Evolutionary conservation across 2,329 filamentous ascomycete genomes (phyloP), one percentile per base, ranked within the genome.

Genomic region (Claviceps maximensis): DNA sequence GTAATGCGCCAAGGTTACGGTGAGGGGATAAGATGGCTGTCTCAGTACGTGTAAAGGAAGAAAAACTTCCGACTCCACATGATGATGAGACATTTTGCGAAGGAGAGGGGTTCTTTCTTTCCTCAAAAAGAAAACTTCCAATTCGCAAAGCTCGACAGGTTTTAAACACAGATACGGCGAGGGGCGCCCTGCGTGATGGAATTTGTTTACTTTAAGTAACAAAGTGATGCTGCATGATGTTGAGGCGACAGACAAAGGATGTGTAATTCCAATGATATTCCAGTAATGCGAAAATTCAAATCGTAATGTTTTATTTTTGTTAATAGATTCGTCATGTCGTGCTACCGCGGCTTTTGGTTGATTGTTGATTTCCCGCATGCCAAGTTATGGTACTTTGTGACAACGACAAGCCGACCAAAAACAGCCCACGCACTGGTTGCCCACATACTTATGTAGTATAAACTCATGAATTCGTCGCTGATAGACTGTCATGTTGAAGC

Each of bases 1-100:
- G 91, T 97, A 58, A 95, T 96, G 89, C 82, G 91, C 71, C 91
- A 97, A 77, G 93, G 87, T 60, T 95, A 95, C 69, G 88, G 88
- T 52, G 89, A 95, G 63, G 89, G 80, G 63, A 91, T 95, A 71
- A 82, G 88, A 74, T 95, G 89, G 89, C 71, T 95, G 71, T 88
- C 87, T 53, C 89, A 94, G 77, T 95, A 94, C 67, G 87, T 94
- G 67, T 94, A 85, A 75, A 68, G 17, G 33, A 51, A 54, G 47
- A 7, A 49, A 54, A 47, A 1, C 21, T 10, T 17, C 29, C 36
- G 33, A 19, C 19, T 12, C 31, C 21, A 25, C 19, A 48, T 45
- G 38, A 42, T n/a, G 51, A 23, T 3, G 38, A 23, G 44, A 49
- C n/a, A 4, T 8, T n/a, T 44, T 49, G 21, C 19, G 23, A 10